Evolutionary conservation across 176 grass and related monocot species (phyloP), one percentile per base, ranked within the genome.

Genomic region (Cocos nucifera): DNA sequence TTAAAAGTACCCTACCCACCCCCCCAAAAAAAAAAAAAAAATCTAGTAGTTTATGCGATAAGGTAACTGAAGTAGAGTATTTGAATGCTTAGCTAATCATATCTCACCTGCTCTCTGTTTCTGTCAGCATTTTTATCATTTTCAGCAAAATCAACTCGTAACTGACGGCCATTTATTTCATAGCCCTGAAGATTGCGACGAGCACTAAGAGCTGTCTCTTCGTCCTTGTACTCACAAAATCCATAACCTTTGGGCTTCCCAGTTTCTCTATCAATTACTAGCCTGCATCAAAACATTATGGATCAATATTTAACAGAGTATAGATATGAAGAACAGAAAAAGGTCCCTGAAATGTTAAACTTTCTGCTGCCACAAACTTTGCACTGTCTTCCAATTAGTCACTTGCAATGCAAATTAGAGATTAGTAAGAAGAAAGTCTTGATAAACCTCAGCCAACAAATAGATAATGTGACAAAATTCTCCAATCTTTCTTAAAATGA

Each of bases 111-210:
- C 74, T 98, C 94, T 80, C 88, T 91, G 70, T 86, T 98, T 71
- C 84, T 84, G 73, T 98, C 94, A 63, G 79, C 69, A 77, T 81
- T 98, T 80, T 89, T 98, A 62, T 87, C 94, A 78, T 89, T 92
- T 86, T 98, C 94, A 32, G 88, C 94, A 89, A 98, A 98, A 81
- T 98, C 94, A 73, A 98, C 94, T 64, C 94, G 81, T 58, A 98
- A 77, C 17, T 92, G 94, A 28, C 94, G 94, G 6, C 94, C 94
- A 77, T 98, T 98, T 55, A 98, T 85, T 54, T 98, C 94, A 65
- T 98, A 89, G 50, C 94, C 87, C 61, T 98, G 94, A 66, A 98
- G 94, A 75, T 98, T 98, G 53, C 94, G 77, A 3, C 94, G 87
- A 17, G 94, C 94, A 69, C 94, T 98, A 54, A 98, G 71, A 83